Conservation (phyloP, 805 yeast species). For the Allodekkera sacchari region DNA sequence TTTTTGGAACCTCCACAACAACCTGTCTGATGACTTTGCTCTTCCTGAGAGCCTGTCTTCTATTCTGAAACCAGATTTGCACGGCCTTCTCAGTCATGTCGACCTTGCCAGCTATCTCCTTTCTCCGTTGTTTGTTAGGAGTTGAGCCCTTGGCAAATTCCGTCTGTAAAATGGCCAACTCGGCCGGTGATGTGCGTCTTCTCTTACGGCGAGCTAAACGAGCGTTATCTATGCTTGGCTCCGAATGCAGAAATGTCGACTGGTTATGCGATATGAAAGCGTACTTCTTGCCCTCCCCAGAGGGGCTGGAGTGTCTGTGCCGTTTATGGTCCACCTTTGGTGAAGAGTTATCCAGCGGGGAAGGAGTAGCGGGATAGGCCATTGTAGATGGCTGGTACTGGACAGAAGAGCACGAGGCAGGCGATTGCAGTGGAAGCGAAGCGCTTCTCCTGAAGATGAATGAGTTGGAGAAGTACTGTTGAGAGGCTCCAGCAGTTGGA, state of each 20-base stretch:
- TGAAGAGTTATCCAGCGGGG: neutral
- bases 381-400: too few relatives aligned
- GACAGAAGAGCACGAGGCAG: too few relatives aligned
- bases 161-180: slow-evolving; percentile 68
- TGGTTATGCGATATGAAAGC: slow-evolving; percentile 95
- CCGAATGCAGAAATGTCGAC: slow-evolving; percentile 74
- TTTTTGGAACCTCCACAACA: slow-evolving; percentile 18
- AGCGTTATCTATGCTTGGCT: slow-evolving; percentile 82
- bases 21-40: slow-evolving; percentile 22
- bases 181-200: slow-evolving; percentile 88
- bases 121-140: slow-evolving; percentile 71
- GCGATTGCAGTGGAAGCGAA: neutral
- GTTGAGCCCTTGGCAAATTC: slow-evolving; percentile 74
- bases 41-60: slow-evolving; percentile 73
- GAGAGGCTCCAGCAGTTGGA: neutral
- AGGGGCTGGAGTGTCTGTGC: slow-evolving; percentile 11
- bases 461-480: neutral
- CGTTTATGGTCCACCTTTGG: neutral
- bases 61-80: slow-evolving; percentile 97
- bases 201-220: slow-evolving; percentile 89
- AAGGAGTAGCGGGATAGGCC: neutral
- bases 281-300: slow-evolving; percentile 34
- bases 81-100: slow-evolving; percentile 97
- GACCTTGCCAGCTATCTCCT: slow-evolving; percentile 70
- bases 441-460: too few relatives aligned